Conservation (phyloP, 352 stramenopile genomes). For the Phytopythium litorale region DNA sequence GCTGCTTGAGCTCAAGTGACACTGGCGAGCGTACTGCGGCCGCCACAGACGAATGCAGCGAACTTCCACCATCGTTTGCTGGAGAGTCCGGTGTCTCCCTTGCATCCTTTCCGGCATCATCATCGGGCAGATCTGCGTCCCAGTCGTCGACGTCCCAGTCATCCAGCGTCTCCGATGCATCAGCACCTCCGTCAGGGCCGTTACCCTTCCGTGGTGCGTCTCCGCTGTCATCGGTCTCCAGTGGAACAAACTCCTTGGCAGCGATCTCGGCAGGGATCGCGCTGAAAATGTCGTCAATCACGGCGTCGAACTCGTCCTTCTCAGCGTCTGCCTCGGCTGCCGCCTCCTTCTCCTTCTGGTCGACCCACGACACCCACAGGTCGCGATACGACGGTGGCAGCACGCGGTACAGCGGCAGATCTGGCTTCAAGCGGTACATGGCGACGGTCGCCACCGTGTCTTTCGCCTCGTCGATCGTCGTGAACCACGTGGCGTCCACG, state of each 20-base stretch:
- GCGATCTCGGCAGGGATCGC: constrained; percentile 47
- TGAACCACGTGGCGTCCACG: constrained; percentile 33
- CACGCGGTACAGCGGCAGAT: constrained; percentile 86
- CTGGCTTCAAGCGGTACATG: constrained; percentile 84
- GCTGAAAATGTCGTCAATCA: constrained; percentile 49
- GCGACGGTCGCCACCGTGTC: constrained; percentile 75
- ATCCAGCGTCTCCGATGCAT: constrained; percentile 17
- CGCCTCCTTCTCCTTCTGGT: constrained; percentile 30
- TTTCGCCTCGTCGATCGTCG: constrained; percentile 68
- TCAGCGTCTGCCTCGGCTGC: constrained; percentile 28
- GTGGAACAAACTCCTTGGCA: constrained; percentile 18
- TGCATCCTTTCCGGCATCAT: constrained; percentile 6
- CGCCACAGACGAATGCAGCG: neutral
- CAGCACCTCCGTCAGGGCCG: neutral
- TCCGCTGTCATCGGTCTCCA: neutral
- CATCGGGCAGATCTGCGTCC: constrained; percentile 56
- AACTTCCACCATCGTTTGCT: too few species aligned
- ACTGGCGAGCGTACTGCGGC: constrained; percentile 6
- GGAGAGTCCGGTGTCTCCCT: neutral
- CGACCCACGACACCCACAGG: constrained; percentile 82
- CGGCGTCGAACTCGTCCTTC: constrained; percentile 46
- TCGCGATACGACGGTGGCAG: constrained; percentile 85
- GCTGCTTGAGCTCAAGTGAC: constrained; percentile 33
- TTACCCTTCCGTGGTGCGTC: neutral
- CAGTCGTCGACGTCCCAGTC: constrained; percentile 73